Evolutionary conservation across 2,329 filamentous ascomycete genomes (phyloP), one percentile per base, ranked within the genome.

Genomic region (Cordyceps farinosa): DNA sequence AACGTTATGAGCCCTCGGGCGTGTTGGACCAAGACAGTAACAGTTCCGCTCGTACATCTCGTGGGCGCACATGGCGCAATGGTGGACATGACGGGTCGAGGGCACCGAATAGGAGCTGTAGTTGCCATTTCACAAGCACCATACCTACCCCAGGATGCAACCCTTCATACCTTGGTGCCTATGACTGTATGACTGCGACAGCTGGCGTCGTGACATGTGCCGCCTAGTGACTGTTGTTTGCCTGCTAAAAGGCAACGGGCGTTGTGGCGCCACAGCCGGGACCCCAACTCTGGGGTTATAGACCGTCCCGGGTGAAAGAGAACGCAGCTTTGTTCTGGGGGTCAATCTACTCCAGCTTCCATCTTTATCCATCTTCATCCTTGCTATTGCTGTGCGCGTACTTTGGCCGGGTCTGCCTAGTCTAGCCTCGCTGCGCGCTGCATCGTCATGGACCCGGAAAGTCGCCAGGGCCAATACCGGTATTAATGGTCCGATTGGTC

Each of bases 121-220:
- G 32, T 58, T 58, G 55, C 44, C 22, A 58, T 58, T 40, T 4
- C 44, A 58, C 55, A 50, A 50, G 44, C 45, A 58, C 22, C 55
- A 48, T 17, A 29, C 22, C 22, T 38, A 53, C 17, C 44, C 55
- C 55, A 48, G 32, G 17, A 58, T 58, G 32, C 32, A 38, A 32
- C 55, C 9, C 22, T 22, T 22, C 22, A 22, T 22, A 22, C 22
- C 1, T 22, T 22, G 22, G 22, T 22, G 1, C 22, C 10, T 27
- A 7, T 11, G 6, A 11, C 7, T 15, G 55, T 40, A 45, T 29
- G 44, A 58, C 44, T 5, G 30, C 11, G n/a, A 50, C 22, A 34
- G 13, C 4, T 40, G 55, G 42, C 34, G 15, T 38, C n/a, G 32
- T 40, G 44, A 38, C 44, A n/a, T 58, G 32, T 7, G 13, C 32